phyloP scores from a whole-genome alignment of 495 filamentous ascomycete genomes.

The Tuber indicum region DNA sequence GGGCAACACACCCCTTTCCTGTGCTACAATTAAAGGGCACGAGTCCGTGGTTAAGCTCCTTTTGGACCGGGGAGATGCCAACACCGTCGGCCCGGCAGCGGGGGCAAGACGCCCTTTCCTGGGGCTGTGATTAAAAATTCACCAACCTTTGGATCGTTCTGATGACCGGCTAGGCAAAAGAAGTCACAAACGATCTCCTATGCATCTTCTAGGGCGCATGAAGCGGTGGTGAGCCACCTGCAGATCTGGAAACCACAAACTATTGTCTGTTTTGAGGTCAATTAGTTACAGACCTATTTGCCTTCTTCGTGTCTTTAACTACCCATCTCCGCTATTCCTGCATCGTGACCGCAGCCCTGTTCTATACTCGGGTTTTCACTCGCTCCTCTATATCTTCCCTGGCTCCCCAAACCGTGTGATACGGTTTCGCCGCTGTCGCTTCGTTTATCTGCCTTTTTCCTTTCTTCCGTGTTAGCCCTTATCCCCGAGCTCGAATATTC shows the following conservation, averaged over 20 bases:
- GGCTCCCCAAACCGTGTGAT: too few relatives aligned
- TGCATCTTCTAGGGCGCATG: not conserved
- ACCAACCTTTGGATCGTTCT: too few relatives aligned
- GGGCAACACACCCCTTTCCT: too few relatives aligned
- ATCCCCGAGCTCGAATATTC: not conserved
- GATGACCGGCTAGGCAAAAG: constrained; percentile 7
- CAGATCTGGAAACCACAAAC: not conserved
- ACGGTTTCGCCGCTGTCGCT: too few relatives aligned
- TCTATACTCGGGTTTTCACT: not conserved
- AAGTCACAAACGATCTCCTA: constrained; percentile 24
- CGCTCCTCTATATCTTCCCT: too few relatives aligned
- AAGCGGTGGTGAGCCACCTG: not conserved
- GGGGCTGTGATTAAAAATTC: not conserved
- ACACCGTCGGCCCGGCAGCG: too few relatives aligned
- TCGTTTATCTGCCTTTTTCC: not conserved
- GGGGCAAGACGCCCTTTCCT: too few relatives aligned
- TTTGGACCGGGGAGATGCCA: too few relatives aligned
- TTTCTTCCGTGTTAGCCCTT: not conserved
- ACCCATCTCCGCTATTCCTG: not conserved
- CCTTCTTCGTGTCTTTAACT: not conserved
- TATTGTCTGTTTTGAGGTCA: not conserved
- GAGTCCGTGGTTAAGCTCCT: too few relatives aligned
- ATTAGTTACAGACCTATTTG: not conserved
- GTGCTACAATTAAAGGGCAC: too few relatives aligned
- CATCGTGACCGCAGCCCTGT: rapidly evolving